Evolutionary conservation across 208 protist species (phyloP).

Genomic region (Leishmania braziliensis): DNA sequence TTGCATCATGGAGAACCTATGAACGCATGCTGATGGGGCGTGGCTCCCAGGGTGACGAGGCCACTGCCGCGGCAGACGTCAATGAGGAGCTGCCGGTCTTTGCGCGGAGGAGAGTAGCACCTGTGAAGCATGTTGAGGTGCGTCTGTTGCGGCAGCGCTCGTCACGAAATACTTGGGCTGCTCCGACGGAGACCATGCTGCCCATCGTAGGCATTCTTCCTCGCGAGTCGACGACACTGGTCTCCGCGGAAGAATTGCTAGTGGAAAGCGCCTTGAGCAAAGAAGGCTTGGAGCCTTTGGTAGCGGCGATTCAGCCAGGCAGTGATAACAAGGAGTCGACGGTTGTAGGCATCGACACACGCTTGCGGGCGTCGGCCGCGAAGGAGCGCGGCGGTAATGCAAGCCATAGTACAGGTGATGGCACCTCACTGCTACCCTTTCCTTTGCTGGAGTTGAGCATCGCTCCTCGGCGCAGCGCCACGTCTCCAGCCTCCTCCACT

Average conservation of each 20-base stretch:
- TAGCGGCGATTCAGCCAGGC: slow-evolving; percentile 8
- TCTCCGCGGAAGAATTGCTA: slow-evolving; percentile 37
- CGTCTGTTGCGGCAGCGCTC: slow-evolving; percentile 38
- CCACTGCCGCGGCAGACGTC: background rate
- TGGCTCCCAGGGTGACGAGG: background rate
- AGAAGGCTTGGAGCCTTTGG: slow-evolving; percentile 19
- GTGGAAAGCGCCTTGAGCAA: slow-evolving; percentile 28
- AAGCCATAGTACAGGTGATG: background rate
- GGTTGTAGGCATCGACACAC: slow-evolving; percentile 21
- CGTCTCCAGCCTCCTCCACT: background rate
- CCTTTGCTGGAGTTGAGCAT: slow-evolving; percentile 8
- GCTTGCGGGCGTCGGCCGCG: background rate
- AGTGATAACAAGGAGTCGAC: background rate
- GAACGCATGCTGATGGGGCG: background rate
- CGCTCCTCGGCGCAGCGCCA: background rate
- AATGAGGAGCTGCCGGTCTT: background rate
- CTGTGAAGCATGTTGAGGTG: slow-evolving; percentile 27
- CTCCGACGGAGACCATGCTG: background rate
- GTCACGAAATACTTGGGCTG: slow-evolving; percentile 19
- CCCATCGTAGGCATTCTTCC: slow-evolving; percentile 26
- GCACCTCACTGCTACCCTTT: background rate
- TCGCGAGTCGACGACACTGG: slow-evolving; percentile 20
- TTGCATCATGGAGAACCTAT: slow-evolving; percentile 22
- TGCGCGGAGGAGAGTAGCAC: background rate
- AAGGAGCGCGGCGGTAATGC: background rate